These are phyloP conservation scores for Dryas octopetala DNA, from an alignment of 306 rosid species.

Conservation along the genomic window DNA sequence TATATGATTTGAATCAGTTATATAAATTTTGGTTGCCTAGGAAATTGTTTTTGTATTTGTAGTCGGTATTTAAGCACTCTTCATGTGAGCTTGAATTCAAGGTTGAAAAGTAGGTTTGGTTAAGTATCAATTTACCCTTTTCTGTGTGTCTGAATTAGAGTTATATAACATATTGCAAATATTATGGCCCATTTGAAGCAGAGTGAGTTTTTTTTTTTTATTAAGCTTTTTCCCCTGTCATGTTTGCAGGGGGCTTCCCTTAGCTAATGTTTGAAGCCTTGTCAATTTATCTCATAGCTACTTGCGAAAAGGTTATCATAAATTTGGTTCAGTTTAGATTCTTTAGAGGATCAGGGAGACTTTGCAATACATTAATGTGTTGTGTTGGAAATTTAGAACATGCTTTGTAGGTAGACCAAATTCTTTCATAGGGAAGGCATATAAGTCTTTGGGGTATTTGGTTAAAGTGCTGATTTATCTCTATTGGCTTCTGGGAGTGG, in stretches of 20 bases:
- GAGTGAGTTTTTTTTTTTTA: neutral
- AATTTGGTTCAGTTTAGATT: neutral
- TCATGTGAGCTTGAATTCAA: neutral
- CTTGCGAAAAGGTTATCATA: neutral
- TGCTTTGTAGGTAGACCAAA: neutral
- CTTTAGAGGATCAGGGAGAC: neutral
- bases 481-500: neutral
- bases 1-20: no score
- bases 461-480: neutral
- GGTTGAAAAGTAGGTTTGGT: neutral
- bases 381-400: neutral
- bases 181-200: neutral
- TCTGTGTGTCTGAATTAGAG: constrained; percentile 3
- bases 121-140: neutral
- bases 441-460: neutral
- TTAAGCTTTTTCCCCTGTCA: neutral
- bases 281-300: neutral
- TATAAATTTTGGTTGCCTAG: no score
- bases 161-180: neutral
- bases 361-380: neutral
- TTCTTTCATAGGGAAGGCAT: neutral
- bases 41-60: neutral
- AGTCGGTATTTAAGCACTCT: neutral
- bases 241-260: neutral
- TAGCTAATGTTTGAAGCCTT: no score